These are phyloP conservation scores for Trifolium fragiferum DNA, from an alignment of 306 rosid genomes.

Conservation along the genomic window DNA sequence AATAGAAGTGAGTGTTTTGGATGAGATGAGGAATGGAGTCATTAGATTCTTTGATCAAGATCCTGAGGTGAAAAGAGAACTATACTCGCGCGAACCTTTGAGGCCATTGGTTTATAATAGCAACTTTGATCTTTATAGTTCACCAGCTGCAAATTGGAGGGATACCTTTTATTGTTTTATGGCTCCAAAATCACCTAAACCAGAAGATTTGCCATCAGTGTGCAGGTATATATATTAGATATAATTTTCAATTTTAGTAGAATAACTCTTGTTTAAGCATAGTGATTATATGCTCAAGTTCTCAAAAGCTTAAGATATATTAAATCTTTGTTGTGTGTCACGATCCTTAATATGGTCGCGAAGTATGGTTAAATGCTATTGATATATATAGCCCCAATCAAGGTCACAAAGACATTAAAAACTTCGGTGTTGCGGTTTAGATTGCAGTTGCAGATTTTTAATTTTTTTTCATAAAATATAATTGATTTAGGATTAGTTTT, in stretches of 20 bases:
- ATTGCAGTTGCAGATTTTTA: too few relatives aligned
- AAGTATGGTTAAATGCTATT: not conserved
- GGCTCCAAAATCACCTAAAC: constrained; percentile 57
- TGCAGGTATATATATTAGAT: constrained; percentile 49
- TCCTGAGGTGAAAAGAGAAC: constrained; percentile 42
- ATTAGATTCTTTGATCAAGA: constrained; percentile 53
- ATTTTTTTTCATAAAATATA: too few relatives aligned
- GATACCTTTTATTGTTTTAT: constrained; percentile 44
- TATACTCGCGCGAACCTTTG: constrained; percentile 39
- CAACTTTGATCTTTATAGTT: constrained; percentile 48
- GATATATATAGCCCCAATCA: not conserved
- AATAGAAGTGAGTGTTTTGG: constrained; percentile 39
- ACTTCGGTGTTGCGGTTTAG: not conserved
- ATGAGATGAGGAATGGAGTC: constrained; percentile 50
- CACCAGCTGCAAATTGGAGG: constrained; percentile 56
- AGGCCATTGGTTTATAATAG: constrained; percentile 43
- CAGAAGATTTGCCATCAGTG: constrained; percentile 45
- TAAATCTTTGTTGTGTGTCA: not conserved
- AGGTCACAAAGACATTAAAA: not conserved
- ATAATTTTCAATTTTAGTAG: not conserved
- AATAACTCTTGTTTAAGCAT: not conserved
- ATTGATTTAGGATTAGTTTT: too few relatives aligned
- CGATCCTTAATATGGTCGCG: not conserved
- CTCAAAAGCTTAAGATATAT: not conserved
- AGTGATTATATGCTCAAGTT: not conserved